phyloP scores from a whole-genome alignment of 176 grass and related monocot species.

The Zoysia japonica region DNA sequence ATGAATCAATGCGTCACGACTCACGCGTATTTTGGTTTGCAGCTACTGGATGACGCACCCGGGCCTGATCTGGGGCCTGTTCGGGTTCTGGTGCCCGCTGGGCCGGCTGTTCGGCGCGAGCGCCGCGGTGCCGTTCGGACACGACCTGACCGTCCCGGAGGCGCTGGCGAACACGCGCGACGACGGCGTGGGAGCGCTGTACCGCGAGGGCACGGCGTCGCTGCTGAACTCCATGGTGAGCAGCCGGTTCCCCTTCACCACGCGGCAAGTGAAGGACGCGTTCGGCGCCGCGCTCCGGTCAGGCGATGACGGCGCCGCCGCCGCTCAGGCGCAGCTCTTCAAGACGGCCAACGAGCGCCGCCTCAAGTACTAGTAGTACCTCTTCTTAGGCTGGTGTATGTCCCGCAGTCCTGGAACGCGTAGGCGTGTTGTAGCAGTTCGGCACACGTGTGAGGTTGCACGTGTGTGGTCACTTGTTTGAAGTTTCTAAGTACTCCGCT shows the following conservation, averaged over 20 bases:
- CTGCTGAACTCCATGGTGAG: conserved; percentile 82
- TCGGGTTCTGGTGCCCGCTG: conserved; percentile 75
- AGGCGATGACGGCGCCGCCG: conserved; percentile 44
- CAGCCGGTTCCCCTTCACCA: conserved; percentile 56
- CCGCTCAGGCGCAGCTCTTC: conserved; percentile 67
- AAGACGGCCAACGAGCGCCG: conserved; percentile 64
- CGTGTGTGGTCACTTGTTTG: neutral
- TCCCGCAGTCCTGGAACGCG: neutral
- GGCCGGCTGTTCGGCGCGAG: conserved; percentile 49
- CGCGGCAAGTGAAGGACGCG: conserved; percentile 69
- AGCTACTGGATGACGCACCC: conserved; percentile 85
- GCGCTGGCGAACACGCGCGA: conserved; percentile 66
- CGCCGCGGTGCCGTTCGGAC: conserved; percentile 54
- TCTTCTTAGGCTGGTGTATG: neutral
- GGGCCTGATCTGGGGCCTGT: conserved; percentile 51
- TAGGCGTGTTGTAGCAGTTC: neutral
- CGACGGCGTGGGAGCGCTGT: conserved; percentile 71
- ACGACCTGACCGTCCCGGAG: conserved; percentile 64
- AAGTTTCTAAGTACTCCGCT: neutral
- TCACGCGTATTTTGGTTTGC: neutral
- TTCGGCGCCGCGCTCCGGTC: conserved; percentile 52
- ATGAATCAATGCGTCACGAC: too few relatives aligned
- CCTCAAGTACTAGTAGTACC: conserved; percentile 41
- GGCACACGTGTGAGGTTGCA: too few relatives aligned
- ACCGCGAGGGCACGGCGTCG: conserved; percentile 76